Percentiles rank a stretch among this genome's conserved stretches.
phyloP scores from a whole-genome alignment of 345 rosid genomes.

The Sonneratia caseolaris region DNA sequence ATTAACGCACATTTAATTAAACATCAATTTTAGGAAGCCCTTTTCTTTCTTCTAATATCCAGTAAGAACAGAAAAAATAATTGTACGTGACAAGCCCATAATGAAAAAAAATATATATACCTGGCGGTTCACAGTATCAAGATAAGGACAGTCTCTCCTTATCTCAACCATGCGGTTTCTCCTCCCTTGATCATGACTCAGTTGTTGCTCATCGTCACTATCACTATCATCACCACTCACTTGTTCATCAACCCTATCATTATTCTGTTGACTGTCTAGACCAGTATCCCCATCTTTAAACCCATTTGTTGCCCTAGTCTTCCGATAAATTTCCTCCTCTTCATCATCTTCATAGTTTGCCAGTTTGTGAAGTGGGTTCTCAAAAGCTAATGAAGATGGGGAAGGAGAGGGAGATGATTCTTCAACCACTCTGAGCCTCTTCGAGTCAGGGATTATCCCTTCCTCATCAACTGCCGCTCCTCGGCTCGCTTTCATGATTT shows the following conservation, averaged over 20 bases:
- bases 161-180: constrained; percentile 52
- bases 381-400: constrained; percentile 31
- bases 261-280: constrained; percentile 10
- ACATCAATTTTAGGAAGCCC: background rate
- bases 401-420: constrained; percentile 19
- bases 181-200: constrained; percentile 20
- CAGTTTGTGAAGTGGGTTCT: constrained; percentile 55
- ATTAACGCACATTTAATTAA: background rate
- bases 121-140: constrained; percentile 99
- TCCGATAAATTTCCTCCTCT: constrained; percentile 36
- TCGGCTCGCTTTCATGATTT: background rate
- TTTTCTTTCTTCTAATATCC: background rate
- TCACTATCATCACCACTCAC: constrained; percentile 16
- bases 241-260: constrained; percentile 16
- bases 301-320: constrained; percentile 12
- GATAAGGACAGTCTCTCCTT: constrained; percentile 92
- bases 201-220: constrained; percentile 30
- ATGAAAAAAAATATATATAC: constrained; percentile 25
- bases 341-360: constrained; percentile 61
- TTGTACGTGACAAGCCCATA: background rate
- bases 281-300: constrained; percentile 9
- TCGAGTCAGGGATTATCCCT: constrained; percentile 17
- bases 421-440: constrained; percentile 40
- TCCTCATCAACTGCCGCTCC: constrained; percentile 27
- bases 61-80: background rate